Percentiles rank a stretch among this genome's conserved stretches.
Evolutionary conservation across 2,329 filamentous ascomycete genomes (phyloP).

Genomic region (Penicillium capsulatum): DNA sequence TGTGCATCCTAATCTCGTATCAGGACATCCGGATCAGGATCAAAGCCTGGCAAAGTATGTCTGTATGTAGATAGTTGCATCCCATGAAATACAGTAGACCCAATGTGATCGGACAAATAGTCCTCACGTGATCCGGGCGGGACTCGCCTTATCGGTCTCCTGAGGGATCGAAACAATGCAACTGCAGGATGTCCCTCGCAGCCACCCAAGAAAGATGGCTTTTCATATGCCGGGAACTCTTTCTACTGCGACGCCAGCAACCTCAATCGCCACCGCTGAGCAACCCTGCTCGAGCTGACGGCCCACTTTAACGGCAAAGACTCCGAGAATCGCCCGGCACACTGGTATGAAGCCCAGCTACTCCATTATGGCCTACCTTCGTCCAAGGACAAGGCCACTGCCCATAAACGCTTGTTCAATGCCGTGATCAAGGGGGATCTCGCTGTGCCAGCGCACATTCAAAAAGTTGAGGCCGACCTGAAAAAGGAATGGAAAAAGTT

Average conservation of each 20-base stretch:
- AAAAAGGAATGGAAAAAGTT: slow-evolving; percentile 54
- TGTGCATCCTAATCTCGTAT: too few relatives aligned
- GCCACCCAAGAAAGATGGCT: too few relatives aligned
- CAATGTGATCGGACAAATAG: too few relatives aligned
- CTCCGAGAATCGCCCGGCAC: slow-evolving; percentile 38
- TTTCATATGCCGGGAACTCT: slow-evolving; percentile 1
- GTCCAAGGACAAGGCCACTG: slow-evolving; percentile 56
- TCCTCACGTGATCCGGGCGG: too few relatives aligned
- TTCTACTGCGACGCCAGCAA: slow-evolving; percentile 4
- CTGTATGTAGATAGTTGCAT: too few relatives aligned
- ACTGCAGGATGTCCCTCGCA: too few relatives aligned
- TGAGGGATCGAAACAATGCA: too few relatives aligned
- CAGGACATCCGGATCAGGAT: too few relatives aligned
- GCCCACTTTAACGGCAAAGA: neutral
- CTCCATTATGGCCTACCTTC: slow-evolving; percentile 58
- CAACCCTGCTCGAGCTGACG: neutral
- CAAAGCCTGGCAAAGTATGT: too few relatives aligned
- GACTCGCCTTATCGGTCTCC: too few relatives aligned
- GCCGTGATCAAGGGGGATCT: slow-evolving; percentile 50
- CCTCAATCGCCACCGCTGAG: slow-evolving; percentile 3
- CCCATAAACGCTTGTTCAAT: slow-evolving; percentile 57
- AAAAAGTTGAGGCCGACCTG: slow-evolving; percentile 51
- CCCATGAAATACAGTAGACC: too few relatives aligned
- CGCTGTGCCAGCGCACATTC: slow-evolving; percentile 48
- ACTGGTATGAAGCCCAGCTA: slow-evolving; percentile 62